phyloP scores from a whole-genome alignment of 768 basidiomycete species.

The Amanita fuliginea region DNA sequence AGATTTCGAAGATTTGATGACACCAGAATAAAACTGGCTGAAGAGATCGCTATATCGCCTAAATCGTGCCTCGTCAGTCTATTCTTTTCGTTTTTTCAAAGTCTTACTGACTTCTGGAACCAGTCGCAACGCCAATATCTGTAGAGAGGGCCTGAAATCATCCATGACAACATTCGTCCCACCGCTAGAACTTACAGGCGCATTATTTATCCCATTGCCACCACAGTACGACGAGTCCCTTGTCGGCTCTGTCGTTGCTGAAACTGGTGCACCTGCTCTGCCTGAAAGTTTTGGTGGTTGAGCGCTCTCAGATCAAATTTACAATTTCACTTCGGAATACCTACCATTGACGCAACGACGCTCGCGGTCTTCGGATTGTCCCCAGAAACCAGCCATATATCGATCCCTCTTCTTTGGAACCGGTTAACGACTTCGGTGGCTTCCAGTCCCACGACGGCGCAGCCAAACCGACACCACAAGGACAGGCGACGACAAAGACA shows the following conservation, averaged over 20 bases:
- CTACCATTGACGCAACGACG: constrained; percentile 58
- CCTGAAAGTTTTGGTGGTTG: constrained; percentile 17
- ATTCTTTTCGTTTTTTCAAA: neutral
- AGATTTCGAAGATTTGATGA: constrained; percentile 54
- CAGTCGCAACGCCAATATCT: constrained; percentile 53
- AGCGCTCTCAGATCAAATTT: neutral
- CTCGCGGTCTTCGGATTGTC: constrained; percentile 55
- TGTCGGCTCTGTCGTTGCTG: constrained; percentile 16
- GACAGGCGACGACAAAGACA: constrained; percentile 59
- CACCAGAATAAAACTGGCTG: constrained; percentile 71
- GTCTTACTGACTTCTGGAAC: constrained; percentile 46
- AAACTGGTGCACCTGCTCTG: constrained; percentile 51
- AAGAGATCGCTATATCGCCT: constrained; percentile 62
- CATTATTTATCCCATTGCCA: constrained; percentile 56
- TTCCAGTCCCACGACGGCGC: constrained; percentile 54
- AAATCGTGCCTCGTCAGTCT: constrained; percentile 8
- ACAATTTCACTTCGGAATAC: constrained; percentile 33
- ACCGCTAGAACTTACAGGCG: constrained; percentile 24
- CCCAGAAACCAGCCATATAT: constrained; percentile 76
- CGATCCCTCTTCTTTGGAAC: constrained; percentile 42
- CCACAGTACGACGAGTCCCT: constrained; percentile 25
- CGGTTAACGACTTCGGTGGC: constrained; percentile 41
- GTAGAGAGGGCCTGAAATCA: constrained; percentile 33
- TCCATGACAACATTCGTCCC: neutral
- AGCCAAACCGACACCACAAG: too few relatives aligned